Percentiles rank a stretch among this genome's conserved stretches.
These are phyloP conservation scores for Umbelopsis sp. DNA, from an alignment of 192 early-diverging fungal genomes.

Conservation along the genomic window DNA sequence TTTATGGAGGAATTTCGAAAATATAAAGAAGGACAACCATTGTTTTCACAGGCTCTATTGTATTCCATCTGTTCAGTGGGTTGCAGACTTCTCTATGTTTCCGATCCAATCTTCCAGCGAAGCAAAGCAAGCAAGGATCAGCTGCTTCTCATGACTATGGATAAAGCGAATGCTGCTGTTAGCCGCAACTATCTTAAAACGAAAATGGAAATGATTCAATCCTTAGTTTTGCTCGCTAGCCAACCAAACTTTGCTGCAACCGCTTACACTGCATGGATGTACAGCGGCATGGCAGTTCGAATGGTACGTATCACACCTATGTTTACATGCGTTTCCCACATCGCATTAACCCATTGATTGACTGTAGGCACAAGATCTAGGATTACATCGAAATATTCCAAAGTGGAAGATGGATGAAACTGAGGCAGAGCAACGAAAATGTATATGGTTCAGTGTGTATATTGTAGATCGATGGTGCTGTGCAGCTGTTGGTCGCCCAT, in stretches of 20 bases:
- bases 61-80: slow-evolving; percentile 26
- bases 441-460: slow-evolving; percentile 75
- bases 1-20: slow-evolving; percentile 24
- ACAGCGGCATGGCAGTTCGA: slow-evolving; percentile 57
- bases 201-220: slow-evolving; percentile 56
- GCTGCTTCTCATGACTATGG: slow-evolving; percentile 15
- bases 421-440: slow-evolving; percentile 60
- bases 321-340: neutral
- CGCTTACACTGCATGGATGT: slow-evolving; percentile 30
- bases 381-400: slow-evolving; percentile 67
- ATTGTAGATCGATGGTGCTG: slow-evolving; percentile 65
- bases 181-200: slow-evolving; percentile 60
- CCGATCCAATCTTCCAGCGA: slow-evolving; percentile 21
- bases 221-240: slow-evolving; percentile 63
- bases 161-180: slow-evolving; percentile 28
- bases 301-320: slow-evolving; percentile 35
- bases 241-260: slow-evolving; percentile 36
- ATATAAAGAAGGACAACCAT: neutral
- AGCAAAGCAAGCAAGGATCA: slow-evolving; percentile 2
- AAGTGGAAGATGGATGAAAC: slow-evolving; percentile 42
- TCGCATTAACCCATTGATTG: neutral
- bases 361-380: slow-evolving; percentile 68
- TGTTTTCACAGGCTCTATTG: slow-evolving; percentile 17
- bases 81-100: slow-evolving; percentile 15
- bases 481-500: slow-evolving; percentile 40